phyloP scores from a whole-genome alignment of 1,284 basidiomycete genomes.

The Pholiota adiposa region DNA sequence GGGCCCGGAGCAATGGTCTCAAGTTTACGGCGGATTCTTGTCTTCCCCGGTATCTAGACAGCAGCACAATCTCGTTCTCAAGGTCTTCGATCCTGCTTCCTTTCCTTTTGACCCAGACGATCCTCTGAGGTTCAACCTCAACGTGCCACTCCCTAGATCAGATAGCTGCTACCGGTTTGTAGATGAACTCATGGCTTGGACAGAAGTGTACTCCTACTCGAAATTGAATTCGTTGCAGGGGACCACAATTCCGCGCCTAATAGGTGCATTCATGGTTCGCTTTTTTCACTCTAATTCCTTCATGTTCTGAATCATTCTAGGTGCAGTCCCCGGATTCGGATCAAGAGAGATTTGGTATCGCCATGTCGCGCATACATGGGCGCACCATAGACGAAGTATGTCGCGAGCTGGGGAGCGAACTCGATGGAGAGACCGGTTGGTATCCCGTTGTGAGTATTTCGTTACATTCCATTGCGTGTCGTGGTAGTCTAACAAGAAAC shows the following conservation, averaged over 20 bases:
- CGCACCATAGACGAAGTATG: neutral
- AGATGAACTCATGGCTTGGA: conserved; percentile 1
- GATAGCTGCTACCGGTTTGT: neutral
- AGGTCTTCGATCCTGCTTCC: neutral
- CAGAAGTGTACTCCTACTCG: neutral
- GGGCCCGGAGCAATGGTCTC: neutral
- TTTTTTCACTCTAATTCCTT: neutral
- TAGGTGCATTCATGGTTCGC: conserved; percentile 2
- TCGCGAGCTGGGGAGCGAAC: neutral
- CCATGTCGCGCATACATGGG: neutral
- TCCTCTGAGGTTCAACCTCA: neutral
- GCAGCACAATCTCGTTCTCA: neutral
- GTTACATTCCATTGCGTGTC: neutral
- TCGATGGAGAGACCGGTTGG: neutral
- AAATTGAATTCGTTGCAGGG: neutral
- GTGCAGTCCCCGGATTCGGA: neutral
- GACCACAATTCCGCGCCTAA: neutral
- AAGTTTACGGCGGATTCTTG: conserved; percentile 1
- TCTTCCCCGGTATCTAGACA: neutral
- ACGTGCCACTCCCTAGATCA: neutral
- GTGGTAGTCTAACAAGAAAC: neutral
- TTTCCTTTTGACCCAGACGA: neutral
- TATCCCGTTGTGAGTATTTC: neutral
- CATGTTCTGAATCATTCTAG: neutral
- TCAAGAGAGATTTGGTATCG: neutral